Evolutionary conservation across 768 basidiomycete species (phyloP).

Genomic region (Filobasidium wieringae): DNA sequence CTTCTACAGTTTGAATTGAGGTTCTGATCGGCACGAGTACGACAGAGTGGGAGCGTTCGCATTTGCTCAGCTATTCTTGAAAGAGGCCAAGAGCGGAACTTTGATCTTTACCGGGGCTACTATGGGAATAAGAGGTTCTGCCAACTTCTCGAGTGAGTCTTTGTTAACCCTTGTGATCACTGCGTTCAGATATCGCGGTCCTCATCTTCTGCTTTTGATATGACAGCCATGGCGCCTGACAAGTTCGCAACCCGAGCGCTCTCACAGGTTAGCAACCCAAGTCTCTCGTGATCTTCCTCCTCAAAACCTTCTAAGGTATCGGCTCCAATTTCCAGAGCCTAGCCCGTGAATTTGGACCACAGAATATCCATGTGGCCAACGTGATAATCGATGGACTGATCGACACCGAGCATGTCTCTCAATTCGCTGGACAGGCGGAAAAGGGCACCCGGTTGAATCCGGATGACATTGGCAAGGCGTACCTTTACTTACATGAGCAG

Average conservation of each 20-base stretch:
- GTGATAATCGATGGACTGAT: constrained; percentile 29
- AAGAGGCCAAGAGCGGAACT: background rate
- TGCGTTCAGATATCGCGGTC: background rate
- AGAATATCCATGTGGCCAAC: constrained; percentile 37
- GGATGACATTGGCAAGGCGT: constrained; percentile 26
- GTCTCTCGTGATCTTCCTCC: background rate
- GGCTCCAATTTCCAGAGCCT: constrained; percentile 16
- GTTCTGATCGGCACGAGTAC: background rate
- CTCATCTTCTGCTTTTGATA: constrained; percentile 21
- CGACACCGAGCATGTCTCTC: constrained; percentile 19
- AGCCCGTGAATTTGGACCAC: constrained; percentile 34
- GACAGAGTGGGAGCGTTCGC: constrained; percentile 25
- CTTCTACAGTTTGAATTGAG: background rate
- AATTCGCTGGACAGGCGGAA: constrained; percentile 18
- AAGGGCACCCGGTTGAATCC: constrained; percentile 23
- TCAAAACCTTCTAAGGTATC: background rate
- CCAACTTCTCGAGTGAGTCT: constrained; percentile 1
- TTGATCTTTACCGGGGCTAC: constrained; percentile 34
- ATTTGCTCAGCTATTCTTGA: constrained; percentile 24
- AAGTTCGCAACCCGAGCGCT: constrained; percentile 28
- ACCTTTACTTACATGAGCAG: constrained; percentile 24
- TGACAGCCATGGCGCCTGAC: constrained; percentile 20
- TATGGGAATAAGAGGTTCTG: background rate
- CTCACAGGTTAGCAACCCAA: constrained; percentile 15
- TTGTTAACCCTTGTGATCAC: background rate